Evolutionary conservation across 768 basidiomycete genomes (phyloP).

Genomic region (Coprinellus micaceus): DNA sequence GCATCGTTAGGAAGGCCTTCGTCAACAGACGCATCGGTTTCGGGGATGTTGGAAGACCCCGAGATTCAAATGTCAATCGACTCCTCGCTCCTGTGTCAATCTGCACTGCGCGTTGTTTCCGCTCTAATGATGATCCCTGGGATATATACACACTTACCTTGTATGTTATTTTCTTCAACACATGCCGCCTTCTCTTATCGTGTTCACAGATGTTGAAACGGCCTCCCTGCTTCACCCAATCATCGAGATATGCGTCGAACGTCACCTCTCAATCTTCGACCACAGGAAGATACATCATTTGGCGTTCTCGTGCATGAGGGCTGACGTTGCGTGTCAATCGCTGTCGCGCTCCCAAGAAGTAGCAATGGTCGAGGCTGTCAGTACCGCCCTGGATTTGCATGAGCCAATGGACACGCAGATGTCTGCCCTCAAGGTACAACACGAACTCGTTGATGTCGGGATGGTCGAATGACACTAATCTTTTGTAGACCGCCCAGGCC

Average conservation of each 20-base stretch:
- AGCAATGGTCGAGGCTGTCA: no score
- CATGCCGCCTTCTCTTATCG: not conserved
- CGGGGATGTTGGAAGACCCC: not conserved
- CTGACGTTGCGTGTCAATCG: not conserved
- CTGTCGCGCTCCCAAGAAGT: no score
- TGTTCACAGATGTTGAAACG: not conserved
- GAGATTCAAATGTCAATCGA: not conserved
- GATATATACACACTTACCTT: not conserved
- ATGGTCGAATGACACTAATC: not conserved
- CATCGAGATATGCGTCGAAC: not conserved
- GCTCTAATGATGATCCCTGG: not conserved
- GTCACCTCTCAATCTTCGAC: not conserved
- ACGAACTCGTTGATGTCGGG: not conserved
- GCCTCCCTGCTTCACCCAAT: not conserved
- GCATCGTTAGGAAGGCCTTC: not conserved
- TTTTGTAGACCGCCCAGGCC: not conserved
- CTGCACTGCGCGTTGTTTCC: not conserved
- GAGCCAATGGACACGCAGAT: no score
- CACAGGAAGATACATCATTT: not conserved
- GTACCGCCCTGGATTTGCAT: no score
- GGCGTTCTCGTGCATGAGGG: not conserved
- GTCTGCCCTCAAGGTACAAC: no score
- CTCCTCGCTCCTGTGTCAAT: not conserved
- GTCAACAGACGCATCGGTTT: not conserved
- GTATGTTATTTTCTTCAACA: not conserved